phyloP scores from a whole-genome alignment of 768 basidiomycete genomes.

The Chalciporus pseudorubinellus region DNA sequence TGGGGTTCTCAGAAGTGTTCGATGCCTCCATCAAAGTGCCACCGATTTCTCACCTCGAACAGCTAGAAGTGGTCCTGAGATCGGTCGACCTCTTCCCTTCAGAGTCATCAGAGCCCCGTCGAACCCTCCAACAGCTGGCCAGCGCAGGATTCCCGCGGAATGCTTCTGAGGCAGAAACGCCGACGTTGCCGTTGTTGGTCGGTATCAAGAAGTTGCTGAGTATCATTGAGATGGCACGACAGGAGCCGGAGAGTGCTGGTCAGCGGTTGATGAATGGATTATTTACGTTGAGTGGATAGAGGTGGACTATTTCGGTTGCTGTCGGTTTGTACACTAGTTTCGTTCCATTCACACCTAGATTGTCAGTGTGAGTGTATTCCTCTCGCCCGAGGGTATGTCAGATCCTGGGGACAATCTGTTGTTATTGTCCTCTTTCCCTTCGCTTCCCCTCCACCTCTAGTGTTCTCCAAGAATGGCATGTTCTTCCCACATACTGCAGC shows the following conservation, averaged over 20 bases:
- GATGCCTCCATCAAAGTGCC: slow-evolving; percentile 85
- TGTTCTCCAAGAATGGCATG: slow-evolving; percentile 21
- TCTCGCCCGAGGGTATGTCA: too few species aligned
- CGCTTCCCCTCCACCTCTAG: too few species aligned
- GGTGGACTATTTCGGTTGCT: slow-evolving; percentile 3
- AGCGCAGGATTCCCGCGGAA: slow-evolving; percentile 65
- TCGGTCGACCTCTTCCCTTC: slow-evolving; percentile 74
- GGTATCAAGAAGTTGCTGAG: slow-evolving; percentile 94
- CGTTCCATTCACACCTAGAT: background rate
- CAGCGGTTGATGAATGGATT: slow-evolving; percentile 65
- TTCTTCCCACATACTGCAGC: slow-evolving; percentile 17
- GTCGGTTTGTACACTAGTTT: slow-evolving; percentile 7
- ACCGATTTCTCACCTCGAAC: slow-evolving; percentile 66
- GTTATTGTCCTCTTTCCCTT: too few species aligned
- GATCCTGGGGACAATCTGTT: too few species aligned
- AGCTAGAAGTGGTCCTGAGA: slow-evolving; percentile 73
- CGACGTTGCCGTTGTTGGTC: slow-evolving; percentile 58
- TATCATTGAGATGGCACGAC: slow-evolving; percentile 93
- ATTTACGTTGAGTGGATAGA: slow-evolving; percentile 44
- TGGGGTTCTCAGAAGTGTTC: slow-evolving; percentile 87
- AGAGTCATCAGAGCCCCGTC: slow-evolving; percentile 46
- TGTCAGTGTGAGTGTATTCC: too few species aligned
- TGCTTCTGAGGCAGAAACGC: slow-evolving; percentile 42
- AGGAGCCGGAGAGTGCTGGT: slow-evolving; percentile 84
- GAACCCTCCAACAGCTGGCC: slow-evolving; percentile 62